phyloP scores from a whole-genome alignment of 805 yeast genomes.

The Starmerella potacharoeniae region DNA sequence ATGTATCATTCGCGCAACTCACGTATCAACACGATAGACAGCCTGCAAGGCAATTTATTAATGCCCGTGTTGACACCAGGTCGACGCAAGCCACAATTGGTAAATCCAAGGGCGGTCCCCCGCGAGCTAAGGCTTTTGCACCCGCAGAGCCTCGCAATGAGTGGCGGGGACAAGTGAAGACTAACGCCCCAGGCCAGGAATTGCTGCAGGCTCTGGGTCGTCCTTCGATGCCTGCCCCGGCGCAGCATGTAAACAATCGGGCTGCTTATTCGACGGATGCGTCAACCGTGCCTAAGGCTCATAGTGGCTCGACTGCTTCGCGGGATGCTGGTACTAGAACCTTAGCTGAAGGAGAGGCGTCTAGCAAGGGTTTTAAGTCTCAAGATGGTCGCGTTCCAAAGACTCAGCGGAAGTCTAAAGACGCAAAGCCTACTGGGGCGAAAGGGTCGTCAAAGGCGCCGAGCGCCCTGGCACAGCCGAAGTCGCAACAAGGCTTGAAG shows the following conservation, averaged over 20 bases:
- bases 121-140: not conserved
- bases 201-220: not conserved
- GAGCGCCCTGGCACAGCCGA: not conserved
- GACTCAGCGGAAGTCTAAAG: not conserved
- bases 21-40: constrained; percentile 58
- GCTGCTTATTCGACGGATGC: not conserved
- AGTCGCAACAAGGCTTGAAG: not conserved
- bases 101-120: not conserved
- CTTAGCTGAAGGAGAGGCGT: no score
- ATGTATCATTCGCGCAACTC: constrained; percentile 62
- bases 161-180: not conserved
- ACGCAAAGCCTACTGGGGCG: not conserved
- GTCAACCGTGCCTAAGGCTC: no score
- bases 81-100: not conserved
- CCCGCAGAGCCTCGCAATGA: not conserved
- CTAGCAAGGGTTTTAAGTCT: not conserved
- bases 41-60: constrained; percentile 19
- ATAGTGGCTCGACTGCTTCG: no score
- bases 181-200: not conserved
- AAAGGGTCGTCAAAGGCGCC: no score
- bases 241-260: not conserved
- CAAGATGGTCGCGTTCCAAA: not conserved
- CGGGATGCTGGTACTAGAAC: no score
- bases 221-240: not conserved
- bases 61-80: constrained; percentile 8